Evolutionary conservation across 371 early-diverging fungal species (phyloP).

Genomic region (Sporodiniella umbellata): DNA sequence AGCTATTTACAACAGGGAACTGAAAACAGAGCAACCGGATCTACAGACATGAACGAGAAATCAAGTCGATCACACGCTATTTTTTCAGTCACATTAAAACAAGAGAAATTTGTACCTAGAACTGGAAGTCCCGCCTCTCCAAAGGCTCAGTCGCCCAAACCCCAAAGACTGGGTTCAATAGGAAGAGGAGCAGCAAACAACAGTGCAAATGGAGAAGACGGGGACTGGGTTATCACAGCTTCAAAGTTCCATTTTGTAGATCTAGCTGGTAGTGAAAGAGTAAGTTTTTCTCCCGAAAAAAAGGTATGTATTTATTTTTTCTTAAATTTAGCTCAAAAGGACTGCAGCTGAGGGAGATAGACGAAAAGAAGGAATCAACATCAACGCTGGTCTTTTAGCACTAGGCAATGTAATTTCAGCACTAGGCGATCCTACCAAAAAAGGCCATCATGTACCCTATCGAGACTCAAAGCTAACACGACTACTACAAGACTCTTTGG

Average conservation of each 20-base stretch:
- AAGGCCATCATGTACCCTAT: constrained; percentile 85
- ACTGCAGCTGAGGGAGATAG: constrained; percentile 94
- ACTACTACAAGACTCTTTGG: constrained; percentile 94
- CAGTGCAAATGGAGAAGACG: constrained; percentile 24
- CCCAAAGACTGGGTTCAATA: background rate
- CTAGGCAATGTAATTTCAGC: constrained; percentile 99
- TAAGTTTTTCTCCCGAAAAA: no score
- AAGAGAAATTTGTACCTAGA: constrained; percentile 56
- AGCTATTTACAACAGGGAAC: constrained; percentile 75
- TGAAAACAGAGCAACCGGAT: constrained; percentile 84
- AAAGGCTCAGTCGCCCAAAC: constrained; percentile 9
- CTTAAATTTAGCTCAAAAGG: constrained; percentile 88
- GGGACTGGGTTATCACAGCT: constrained; percentile 51
- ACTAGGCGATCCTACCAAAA: constrained; percentile 83
- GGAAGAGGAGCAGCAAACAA: background rate
- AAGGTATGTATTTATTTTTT: no score
- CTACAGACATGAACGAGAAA: constrained; percentile 96
- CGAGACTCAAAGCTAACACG: constrained; percentile 99
- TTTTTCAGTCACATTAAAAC: constrained; percentile 88
- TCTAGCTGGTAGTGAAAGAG: constrained; percentile 97
- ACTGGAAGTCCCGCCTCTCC: constrained; percentile 35
- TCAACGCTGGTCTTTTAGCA: constrained; percentile 96
- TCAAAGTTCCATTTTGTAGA: constrained; percentile 99
- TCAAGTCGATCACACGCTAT: constrained; percentile 98
- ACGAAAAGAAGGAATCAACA: constrained; percentile 96